phyloP scores from a whole-genome alignment of 2,329 filamentous ascomycete genomes.

The Drechslerella dactyloides region DNA sequence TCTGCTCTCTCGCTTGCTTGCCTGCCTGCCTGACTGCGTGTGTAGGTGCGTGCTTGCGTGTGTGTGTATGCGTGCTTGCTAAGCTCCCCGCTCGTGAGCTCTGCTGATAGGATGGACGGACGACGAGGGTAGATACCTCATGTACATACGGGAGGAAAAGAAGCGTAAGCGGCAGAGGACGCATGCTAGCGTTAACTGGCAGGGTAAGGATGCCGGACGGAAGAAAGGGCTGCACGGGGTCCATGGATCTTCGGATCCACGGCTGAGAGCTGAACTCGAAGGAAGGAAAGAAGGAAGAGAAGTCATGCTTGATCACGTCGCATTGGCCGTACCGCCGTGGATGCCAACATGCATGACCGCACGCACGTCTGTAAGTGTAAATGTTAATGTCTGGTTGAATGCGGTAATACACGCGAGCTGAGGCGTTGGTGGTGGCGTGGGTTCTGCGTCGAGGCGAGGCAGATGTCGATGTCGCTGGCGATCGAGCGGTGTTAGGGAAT shows the following conservation, averaged over 20 bases:
- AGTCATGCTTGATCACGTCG: slow-evolving; percentile 1
- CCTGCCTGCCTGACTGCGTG: no score
- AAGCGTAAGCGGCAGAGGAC: slow-evolving; percentile 1
- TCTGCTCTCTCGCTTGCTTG: background rate
- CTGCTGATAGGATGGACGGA: no score
- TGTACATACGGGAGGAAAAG: background rate
- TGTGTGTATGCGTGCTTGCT: no score
- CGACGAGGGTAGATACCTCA: background rate
- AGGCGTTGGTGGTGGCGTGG: no score
- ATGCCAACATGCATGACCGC: background rate
- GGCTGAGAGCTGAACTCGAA: no score
- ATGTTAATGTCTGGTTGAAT: background rate
- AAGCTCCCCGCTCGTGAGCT: no score
- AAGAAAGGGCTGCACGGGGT: background rate
- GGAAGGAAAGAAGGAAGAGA: no score
- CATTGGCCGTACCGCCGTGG: slow-evolving; percentile 6
- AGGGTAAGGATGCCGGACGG: background rate
- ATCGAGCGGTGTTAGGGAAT: no score
- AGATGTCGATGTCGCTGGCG: no score
- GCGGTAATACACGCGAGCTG: background rate
- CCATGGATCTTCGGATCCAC: slow-evolving; percentile 5
- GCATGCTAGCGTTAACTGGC: background rate
- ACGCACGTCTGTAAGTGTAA: background rate
- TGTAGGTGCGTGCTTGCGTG: no score
- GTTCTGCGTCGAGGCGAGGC: background rate